phyloP scores from a whole-genome alignment of 2,329 filamentous ascomycete genomes.

The Apiospora phragmitis region DNA sequence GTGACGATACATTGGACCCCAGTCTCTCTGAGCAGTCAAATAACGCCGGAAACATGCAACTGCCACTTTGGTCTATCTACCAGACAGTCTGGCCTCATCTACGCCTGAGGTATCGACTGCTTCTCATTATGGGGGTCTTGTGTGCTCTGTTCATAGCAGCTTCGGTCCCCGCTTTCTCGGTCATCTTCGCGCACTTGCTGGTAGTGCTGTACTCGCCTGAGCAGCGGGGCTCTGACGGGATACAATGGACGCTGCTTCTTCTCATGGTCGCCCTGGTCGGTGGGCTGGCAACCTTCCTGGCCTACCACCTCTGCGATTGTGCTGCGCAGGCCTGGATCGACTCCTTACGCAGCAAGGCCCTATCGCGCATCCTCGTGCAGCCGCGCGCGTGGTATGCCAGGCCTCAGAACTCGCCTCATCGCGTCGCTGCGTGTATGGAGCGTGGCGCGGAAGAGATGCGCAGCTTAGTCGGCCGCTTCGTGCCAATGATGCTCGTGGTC shows the following conservation, averaged over 20 bases:
- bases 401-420: constrained; percentile 61
- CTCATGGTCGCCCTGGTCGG: constrained; percentile 68
- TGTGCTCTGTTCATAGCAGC: constrained; percentile 65
- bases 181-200: constrained; percentile 71
- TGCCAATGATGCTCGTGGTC: constrained; percentile 68
- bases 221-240: constrained; percentile 48
- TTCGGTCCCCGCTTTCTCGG: constrained; percentile 74
- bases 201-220: constrained; percentile 63
- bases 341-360: constrained; percentile 64
- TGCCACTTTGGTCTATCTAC: constrained; percentile 57
- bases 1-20: background rate
- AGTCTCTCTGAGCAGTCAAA: background rate
- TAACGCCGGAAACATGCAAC: background rate
- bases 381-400: constrained; percentile 77
- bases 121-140: constrained; percentile 61
- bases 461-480: constrained; percentile 77
- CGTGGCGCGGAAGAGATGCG: constrained; percentile 85
- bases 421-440: constrained; percentile 72
- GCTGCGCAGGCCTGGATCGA: constrained; percentile 79
- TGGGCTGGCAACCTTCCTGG: constrained; percentile 62
- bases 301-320: constrained; percentile 71
- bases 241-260: constrained; percentile 70
- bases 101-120: constrained; percentile 45
- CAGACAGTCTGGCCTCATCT: constrained; percentile 71
- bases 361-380: constrained; percentile 72